Evolutionary conservation across 805 yeast species (phyloP).

Genomic region (Starmerella floris): DNA sequence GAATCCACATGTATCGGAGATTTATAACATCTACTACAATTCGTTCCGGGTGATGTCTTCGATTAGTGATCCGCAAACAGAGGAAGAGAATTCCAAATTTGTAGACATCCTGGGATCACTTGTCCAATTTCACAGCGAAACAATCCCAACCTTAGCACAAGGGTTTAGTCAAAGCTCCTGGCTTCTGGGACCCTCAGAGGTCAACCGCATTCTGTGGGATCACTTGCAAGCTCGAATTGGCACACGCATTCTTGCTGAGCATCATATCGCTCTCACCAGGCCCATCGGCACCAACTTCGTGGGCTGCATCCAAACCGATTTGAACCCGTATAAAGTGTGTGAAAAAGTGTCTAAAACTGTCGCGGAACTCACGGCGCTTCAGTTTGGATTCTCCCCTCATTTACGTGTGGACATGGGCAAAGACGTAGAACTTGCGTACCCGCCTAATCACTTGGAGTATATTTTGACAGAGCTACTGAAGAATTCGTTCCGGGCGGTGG

Average conservation of each 20-base stretch:
- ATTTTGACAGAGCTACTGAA: slow-evolving; percentile 75
- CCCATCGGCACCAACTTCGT: slow-evolving; percentile 36
- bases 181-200: slow-evolving; percentile 32
- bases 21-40: slow-evolving; percentile 58
- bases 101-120: slow-evolving; percentile 43
- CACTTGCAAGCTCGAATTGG: slow-evolving; percentile 77
- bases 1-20: slow-evolving; percentile 73
- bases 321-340: slow-evolving; percentile 53
- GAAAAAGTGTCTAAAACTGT: slow-evolving; percentile 57
- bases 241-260: slow-evolving; percentile 76
- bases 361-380: slow-evolving; percentile 67
- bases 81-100: slow-evolving; percentile 43
- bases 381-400: slow-evolving; percentile 64
- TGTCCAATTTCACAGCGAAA: slow-evolving; percentile 69
- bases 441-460: slow-evolving; percentile 79
- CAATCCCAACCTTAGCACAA: slow-evolving; percentile 63
- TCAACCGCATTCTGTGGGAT: slow-evolving; percentile 51
- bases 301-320: slow-evolving; percentile 54
- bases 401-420: slow-evolving; percentile 44
- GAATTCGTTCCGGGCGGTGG: slow-evolving; percentile 76
- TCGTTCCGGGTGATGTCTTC: slow-evolving; percentile 44
- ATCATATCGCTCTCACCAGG: slow-evolving; percentile 54
- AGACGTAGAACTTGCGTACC: slow-evolving; percentile 59
- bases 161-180: slow-evolving; percentile 61
- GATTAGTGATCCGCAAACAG: slow-evolving; percentile 34